Evolutionary conservation across 371 early-diverging fungal species (phyloP), one percentile per base, ranked within the genome.

Genomic region (Mucor irregularis): DNA sequence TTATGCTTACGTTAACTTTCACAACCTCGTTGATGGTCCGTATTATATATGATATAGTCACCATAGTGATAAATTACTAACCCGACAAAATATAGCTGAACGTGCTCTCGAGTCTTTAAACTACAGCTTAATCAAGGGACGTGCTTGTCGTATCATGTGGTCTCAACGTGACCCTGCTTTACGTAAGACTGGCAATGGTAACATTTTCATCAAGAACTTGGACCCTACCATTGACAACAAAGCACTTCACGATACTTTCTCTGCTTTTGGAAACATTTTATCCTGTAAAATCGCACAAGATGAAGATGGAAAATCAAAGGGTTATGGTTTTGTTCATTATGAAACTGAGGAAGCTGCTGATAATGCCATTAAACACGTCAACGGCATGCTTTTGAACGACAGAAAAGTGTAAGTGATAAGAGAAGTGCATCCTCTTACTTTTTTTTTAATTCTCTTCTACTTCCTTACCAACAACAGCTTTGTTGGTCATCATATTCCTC

Each of bases 131-230:
- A 88, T 98, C 79, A 94, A 93, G 82, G 94, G 91, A 62, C 85
- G 88, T 57, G 84, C 95, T 37, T 95, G 97, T 85, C 94, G 98
- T 63, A 96, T 98, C 77, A 98, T 98, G 98, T 97, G 97, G 97
- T 94, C 95, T 55, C 95, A 98, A 82, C 91, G 98, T 61, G 97
- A 98, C 82, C 98, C 98, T 33, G 81, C 95, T 55, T 79, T 92
- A 59, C 95, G 98, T 73, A 86, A 87, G 67, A 85, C 87, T 51
- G 96, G 97, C 30, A 79, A 84, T 37, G 98, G 97, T 61, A 99
- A 99, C 84, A 90, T 99, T 68, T 97, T 99, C 76, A 99, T 99
- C 84, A 99, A 99, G 86, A 99, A 99, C 87, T 81, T 99, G 48
- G 96, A 97, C 79, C 76, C 89, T 30, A 65, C 90, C 47, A 97